Percentiles rank a stretch among this genome's conserved stretches.
phyloP scores from a whole-genome alignment of 495 filamentous ascomycete genomes.

The Penicillium psychrofluorescens region DNA sequence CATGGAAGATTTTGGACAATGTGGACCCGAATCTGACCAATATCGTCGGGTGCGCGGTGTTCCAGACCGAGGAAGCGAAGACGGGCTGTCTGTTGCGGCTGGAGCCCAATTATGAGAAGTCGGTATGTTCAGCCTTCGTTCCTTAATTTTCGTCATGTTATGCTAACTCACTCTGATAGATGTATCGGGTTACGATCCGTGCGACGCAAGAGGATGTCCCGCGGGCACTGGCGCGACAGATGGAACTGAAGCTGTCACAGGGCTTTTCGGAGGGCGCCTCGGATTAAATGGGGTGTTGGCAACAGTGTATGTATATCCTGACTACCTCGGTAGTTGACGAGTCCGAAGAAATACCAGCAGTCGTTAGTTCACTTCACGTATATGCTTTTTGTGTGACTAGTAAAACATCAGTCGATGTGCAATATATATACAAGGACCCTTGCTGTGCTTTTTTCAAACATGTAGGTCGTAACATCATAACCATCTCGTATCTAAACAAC shows the following conservation, averaged over 20 bases:
- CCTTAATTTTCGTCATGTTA: neutral
- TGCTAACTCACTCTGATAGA: conserved; percentile 43
- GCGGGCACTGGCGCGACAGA: conserved; percentile 68
- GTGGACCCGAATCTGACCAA: conserved; percentile 91
- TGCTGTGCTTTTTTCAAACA: too few species aligned
- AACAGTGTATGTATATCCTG: conserved; percentile 15
- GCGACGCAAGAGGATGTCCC: conserved; percentile 90
- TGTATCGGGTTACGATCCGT: conserved; percentile 89
- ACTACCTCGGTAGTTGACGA: neutral
- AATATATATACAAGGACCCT: too few species aligned
- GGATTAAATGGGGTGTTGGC: conserved; percentile 10
- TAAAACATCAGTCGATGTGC: too few species aligned
- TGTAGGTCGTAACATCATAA: conserved; percentile 11
- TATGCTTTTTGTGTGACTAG: conserved; percentile 13
- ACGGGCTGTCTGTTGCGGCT: conserved; percentile 87
- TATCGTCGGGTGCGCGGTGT: conserved; percentile 88
- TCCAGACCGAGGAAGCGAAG: conserved; percentile 78
- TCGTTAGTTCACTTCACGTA: conserved; percentile 4
- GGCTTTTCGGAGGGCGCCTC: conserved; percentile 23
- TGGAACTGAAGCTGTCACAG: conserved; percentile 72
- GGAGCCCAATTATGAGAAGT: conserved; percentile 89
- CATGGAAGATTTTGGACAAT: conserved; percentile 76
- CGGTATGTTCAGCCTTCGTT: conserved; percentile 45
- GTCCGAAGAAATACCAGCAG: conserved; percentile 15
- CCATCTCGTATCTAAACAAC: conserved; percentile 11